phyloP scores from a whole-genome alignment of 2,329 filamentous ascomycete genomes.

The Fusarium buharicum region DNA sequence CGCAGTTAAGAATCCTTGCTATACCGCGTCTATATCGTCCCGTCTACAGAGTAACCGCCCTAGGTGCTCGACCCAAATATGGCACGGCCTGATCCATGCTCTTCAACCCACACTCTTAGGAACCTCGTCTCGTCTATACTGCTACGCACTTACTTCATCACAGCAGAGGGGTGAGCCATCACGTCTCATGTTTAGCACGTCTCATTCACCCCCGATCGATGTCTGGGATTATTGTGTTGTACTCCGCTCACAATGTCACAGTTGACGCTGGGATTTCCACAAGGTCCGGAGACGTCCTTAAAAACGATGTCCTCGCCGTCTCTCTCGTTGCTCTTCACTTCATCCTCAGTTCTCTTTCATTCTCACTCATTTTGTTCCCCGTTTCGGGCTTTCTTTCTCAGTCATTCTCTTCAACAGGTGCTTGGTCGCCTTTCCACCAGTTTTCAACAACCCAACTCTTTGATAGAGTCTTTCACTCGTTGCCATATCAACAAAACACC shows the following conservation, averaged over 20 bases:
- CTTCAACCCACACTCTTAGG: conserved; percentile 21
- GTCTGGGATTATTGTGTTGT: conserved; percentile 33
- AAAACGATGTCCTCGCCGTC: conserved; percentile 34
- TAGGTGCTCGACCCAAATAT: conserved; percentile 28
- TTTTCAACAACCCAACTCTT: conserved; percentile 39
- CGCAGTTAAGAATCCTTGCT: conserved; percentile 20
- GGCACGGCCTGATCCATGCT: conserved; percentile 26
- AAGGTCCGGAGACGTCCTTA: conserved; percentile 22
- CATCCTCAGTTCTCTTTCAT: conserved; percentile 34
- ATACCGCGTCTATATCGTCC: conserved; percentile 19
- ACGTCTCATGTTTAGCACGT: conserved; percentile 45
- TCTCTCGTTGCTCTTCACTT: conserved; percentile 24
- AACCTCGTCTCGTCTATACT: conserved; percentile 34
- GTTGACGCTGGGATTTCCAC: conserved; percentile 24
- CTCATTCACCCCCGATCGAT: conserved; percentile 41
- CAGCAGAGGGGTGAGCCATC: conserved; percentile 29
- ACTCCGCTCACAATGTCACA: conserved; percentile 23
- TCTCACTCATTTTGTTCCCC: conserved; percentile 41
- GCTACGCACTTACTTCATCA: conserved; percentile 22
- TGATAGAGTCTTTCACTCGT: conserved; percentile 45
- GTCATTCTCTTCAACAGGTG: conserved; percentile 45
- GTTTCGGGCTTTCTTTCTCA: conserved; percentile 41
- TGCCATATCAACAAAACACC: conserved; percentile 38
- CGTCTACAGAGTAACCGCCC: conserved; percentile 10
- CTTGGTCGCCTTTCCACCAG: conserved; percentile 40